Conservation (phyloP, 2,329 filamentous ascomycete genomes). For the Taxawa tesnikishii region DNA sequence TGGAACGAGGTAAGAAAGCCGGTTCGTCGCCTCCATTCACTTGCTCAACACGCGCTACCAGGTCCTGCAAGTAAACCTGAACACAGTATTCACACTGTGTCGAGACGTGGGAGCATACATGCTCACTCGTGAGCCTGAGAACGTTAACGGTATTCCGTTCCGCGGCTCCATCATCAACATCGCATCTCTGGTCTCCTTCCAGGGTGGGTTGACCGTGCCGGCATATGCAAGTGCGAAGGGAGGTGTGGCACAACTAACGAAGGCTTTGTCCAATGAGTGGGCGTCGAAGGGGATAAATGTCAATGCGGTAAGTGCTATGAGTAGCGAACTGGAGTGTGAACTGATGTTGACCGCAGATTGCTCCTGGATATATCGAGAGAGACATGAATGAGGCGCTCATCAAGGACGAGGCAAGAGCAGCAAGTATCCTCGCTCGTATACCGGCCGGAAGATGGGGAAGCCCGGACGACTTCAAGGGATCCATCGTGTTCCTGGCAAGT, state of each 20-base stretch:
- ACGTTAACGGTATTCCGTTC: too few relatives aligned
- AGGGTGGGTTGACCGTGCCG: slow-evolving; percentile 77
- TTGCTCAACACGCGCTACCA: slow-evolving; percentile 20
- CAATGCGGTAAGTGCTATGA: slow-evolving; percentile 44
- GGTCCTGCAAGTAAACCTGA: slow-evolving; percentile 79
- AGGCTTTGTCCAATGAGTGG: slow-evolving; percentile 81
- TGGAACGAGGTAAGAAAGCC: slow-evolving; percentile 26
- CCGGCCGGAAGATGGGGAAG: slow-evolving; percentile 73
- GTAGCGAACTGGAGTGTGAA: too few relatives aligned
- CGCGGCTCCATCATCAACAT: slow-evolving; percentile 72
- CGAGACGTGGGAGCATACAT: slow-evolving; percentile 71
- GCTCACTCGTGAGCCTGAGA: slow-evolving; percentile 40
- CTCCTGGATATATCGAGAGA: slow-evolving; percentile 82
- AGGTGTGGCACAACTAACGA: slow-evolving; percentile 72
- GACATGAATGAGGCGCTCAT: slow-evolving; percentile 85
- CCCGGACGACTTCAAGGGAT: slow-evolving; percentile 80
- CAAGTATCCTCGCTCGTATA: slow-evolving; percentile 66
- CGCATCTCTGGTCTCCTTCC: slow-evolving; percentile 66
- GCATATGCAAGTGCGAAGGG: slow-evolving; percentile 82
- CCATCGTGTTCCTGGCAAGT: slow-evolving; percentile 64
- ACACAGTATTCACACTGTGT: slow-evolving; percentile 63
- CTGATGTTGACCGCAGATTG: too few relatives aligned
- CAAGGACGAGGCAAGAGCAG: slow-evolving; percentile 54
- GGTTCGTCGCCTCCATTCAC: too few relatives aligned
- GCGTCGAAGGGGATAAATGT: slow-evolving; percentile 65